Percentiles rank a stretch among this genome's conserved stretches.
These are phyloP conservation scores for Capsicum rhomboideum DNA, from an alignment of 257 asterid genomes.

Conservation along the genomic window DNA sequence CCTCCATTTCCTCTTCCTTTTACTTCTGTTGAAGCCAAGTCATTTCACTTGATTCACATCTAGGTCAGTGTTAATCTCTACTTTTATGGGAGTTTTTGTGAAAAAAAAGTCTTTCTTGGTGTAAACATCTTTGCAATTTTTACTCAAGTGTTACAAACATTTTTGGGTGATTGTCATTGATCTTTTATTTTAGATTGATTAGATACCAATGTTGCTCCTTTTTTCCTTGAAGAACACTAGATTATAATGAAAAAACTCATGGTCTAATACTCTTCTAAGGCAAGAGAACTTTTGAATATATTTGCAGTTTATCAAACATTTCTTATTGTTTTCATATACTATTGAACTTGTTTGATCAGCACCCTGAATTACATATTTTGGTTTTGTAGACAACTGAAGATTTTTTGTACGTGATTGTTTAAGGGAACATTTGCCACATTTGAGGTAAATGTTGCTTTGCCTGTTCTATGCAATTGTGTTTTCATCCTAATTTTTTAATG, in stretches of 20 bases:
- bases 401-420: not conserved
- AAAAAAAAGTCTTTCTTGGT: too few relatives aligned
- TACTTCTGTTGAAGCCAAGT: too few relatives aligned
- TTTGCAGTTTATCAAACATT: not conserved
- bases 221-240: not conserved
- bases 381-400: not conserved
- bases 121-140: too few relatives aligned
- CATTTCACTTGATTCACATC: too few relatives aligned
- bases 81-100: too few relatives aligned
- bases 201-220: too few relatives aligned
- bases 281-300: not conserved
- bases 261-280: not conserved
- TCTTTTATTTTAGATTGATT: too few relatives aligned
- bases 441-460: not conserved
- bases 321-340: not conserved
- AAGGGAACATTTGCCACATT: not conserved
- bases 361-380: not conserved
- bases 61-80: too few relatives aligned
- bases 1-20: too few relatives aligned
- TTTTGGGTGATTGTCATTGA: too few relatives aligned
- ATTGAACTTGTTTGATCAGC: not conserved
- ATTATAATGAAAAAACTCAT: not conserved
- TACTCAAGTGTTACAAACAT: too few relatives aligned
- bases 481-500: not conserved
- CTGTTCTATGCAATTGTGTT: not conserved